Percentiles rank a stretch among this genome's conserved stretches.
Conservation (phyloP, 2,329 filamentous ascomycete species). For the Phialocephala subalpina region DNA sequence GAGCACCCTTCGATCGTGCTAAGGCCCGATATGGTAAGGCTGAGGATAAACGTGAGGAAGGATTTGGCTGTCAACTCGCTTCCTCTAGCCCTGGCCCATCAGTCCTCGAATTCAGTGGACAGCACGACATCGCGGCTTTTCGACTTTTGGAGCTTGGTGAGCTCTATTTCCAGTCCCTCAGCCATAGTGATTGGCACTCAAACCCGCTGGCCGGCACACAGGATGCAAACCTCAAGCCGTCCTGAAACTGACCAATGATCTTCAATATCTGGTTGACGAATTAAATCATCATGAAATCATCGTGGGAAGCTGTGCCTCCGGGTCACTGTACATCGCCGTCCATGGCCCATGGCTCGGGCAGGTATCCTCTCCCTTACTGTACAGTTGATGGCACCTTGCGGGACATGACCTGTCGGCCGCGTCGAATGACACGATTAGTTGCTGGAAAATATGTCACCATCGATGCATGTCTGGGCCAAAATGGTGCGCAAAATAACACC, state of each 20-base stretch:
- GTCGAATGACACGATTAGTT: background rate
- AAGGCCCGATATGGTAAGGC: background rate
- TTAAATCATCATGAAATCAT: constrained; percentile 1
- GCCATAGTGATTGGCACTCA: constrained; percentile 7
- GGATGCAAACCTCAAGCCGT: background rate
- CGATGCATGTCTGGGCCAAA: background rate
- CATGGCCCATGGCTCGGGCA: background rate
- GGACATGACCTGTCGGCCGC: background rate
- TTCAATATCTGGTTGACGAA: background rate
- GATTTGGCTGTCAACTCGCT: background rate
- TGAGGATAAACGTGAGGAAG: background rate
- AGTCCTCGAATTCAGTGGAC: no score
- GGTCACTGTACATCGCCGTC: background rate
- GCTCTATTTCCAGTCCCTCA: constrained; percentile 7
- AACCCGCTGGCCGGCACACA: background rate
- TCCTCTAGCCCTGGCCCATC: background rate
- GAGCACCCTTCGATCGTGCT: background rate
- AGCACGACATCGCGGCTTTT: background rate
- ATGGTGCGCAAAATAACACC: background rate
- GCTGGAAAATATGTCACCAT: background rate
- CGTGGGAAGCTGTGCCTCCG: constrained; percentile 1
- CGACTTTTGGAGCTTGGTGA: background rate
- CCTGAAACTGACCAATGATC: background rate
- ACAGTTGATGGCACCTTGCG: background rate
- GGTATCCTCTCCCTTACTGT: background rate